Conservation (phyloP, 441 rosid genomes). For the Syzygium syzygioides region DNA sequence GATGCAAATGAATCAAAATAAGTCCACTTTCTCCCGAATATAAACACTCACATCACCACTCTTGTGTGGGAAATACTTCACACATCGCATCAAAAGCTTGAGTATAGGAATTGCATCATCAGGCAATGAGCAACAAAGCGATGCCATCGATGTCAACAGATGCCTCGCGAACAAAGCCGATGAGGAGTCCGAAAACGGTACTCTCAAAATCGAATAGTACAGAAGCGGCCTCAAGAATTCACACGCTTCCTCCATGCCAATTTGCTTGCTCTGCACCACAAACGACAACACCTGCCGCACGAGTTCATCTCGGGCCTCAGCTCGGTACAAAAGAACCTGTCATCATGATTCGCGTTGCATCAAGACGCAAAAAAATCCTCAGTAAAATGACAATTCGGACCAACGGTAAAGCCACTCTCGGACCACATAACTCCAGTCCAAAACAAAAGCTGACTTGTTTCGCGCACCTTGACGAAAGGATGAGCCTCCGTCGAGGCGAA, state of each 20-base stretch:
- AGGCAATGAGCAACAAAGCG: conserved; percentile 70
- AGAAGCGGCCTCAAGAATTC: conserved; percentile 72
- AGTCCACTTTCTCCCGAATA: background rate
- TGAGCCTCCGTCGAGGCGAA: conserved; percentile 47
- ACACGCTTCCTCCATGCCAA: conserved; percentile 63
- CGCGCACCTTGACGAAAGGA: conserved; percentile 69
- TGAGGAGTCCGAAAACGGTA: conserved; percentile 39
- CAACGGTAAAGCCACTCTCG: background rate
- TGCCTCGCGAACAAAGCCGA: conserved; percentile 47
- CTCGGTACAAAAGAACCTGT: conserved; percentile 67
- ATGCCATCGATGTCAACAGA: conserved; percentile 63
- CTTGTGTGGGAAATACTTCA: conserved; percentile 44
- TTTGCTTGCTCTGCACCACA: conserved; percentile 35
- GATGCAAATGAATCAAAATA: background rate
- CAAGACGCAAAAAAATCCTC: background rate
- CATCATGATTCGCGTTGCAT: conserved; percentile 10
- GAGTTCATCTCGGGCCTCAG: conserved; percentile 59
- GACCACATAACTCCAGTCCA: background rate
- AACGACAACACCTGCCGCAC: conserved; percentile 65
- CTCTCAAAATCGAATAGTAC: conserved; percentile 43
- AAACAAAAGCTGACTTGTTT: background rate
- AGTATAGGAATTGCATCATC: conserved; percentile 54
- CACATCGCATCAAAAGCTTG: conserved; percentile 48
- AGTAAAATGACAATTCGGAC: background rate
- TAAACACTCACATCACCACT: conserved; percentile 43